These are phyloP conservation scores for Macrocystidia cucumis DNA, from an alignment of 1,284 basidiomycete genomes.

Conservation along the genomic window DNA sequence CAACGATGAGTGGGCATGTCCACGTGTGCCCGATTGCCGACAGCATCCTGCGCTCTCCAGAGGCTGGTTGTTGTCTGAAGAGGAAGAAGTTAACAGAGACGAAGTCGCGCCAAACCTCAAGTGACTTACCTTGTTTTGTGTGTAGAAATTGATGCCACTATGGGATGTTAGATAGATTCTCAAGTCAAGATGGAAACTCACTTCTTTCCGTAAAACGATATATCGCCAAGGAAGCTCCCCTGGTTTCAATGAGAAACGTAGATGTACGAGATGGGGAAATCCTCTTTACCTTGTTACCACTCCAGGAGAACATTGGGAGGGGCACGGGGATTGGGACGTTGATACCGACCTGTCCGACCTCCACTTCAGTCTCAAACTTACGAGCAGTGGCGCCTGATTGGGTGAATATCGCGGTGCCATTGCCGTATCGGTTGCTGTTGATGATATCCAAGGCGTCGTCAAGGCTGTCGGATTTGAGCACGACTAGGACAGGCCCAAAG, in stretches of 20 bases:
- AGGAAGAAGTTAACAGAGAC: slow-evolving; percentile 2
- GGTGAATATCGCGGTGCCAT: slow-evolving; percentile 96
- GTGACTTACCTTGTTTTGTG: slow-evolving; percentile 68
- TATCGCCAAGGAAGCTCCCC: slow-evolving; percentile 83
- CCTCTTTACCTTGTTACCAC: slow-evolving; percentile 71
- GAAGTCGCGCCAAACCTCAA: slow-evolving; percentile 2
- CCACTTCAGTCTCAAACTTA: slow-evolving; percentile 85
- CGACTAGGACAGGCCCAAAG: slow-evolving; percentile 86
- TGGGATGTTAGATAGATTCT: slow-evolving; percentile 1
- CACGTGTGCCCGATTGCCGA: slow-evolving; percentile 69
- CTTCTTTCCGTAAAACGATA: slow-evolving; percentile 87
- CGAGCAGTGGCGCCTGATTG: slow-evolving; percentile 95
- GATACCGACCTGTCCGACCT: slow-evolving; percentile 91
- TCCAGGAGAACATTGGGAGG: slow-evolving; percentile 85
- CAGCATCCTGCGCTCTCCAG: slow-evolving; percentile 78
- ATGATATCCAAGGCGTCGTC: slow-evolving; percentile 90
- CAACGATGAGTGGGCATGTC: slow-evolving; percentile 77
- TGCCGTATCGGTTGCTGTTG: slow-evolving; percentile 87
- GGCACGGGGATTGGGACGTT: slow-evolving; percentile 93
- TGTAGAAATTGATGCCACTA: slow-evolving; percentile 86
- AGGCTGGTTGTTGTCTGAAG: slow-evolving; percentile 72
- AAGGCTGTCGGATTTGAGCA: slow-evolving; percentile 78
- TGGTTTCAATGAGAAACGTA: slow-evolving; percentile 12
- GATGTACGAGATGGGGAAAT: slow-evolving; percentile 21
- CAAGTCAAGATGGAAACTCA: slow-evolving; percentile 19